These are phyloP conservation scores for Vanderwaltozyma tropicalis DNA, from an alignment of 805 yeast species.

Conservation along the genomic window DNA sequence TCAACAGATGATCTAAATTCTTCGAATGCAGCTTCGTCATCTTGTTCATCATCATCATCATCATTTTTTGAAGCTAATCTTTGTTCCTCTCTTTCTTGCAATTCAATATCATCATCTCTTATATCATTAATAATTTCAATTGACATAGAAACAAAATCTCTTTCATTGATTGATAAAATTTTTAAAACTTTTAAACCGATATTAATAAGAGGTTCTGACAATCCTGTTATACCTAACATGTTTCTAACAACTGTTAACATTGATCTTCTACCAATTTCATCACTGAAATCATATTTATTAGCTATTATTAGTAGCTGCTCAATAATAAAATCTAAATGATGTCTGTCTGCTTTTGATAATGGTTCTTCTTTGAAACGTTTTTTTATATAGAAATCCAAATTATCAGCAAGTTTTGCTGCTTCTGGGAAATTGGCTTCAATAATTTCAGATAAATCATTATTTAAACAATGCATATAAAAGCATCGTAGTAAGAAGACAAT, in stretches of 20 bases:
- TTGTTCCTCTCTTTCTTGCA: conserved; percentile 25
- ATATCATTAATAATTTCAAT: conserved; percentile 82
- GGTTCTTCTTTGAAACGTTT: conserved; percentile 28
- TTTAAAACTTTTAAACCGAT: conserved; percentile 55
- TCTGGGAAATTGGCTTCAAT: conserved; percentile 72
- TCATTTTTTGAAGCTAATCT: conserved; percentile 8
- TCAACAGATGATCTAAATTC: conserved; percentile 40
- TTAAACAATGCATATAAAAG: conserved; percentile 54
- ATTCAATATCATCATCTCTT: conserved; percentile 49
- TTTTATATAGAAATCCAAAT: conserved; percentile 46
- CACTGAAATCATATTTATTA: conserved; percentile 70
- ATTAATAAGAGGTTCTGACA: conserved; percentile 44
- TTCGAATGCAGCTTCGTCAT: conserved; percentile 27
- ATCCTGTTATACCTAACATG: conserved; percentile 45
- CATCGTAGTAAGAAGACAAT: conserved; percentile 61
- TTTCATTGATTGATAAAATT: conserved; percentile 64
- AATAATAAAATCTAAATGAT: conserved; percentile 60
- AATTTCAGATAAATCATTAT: conserved; percentile 39
- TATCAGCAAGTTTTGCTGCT: conserved; percentile 55
- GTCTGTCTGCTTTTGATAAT: conserved; percentile 33
- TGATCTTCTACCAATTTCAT: conserved; percentile 80
- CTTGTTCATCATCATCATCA: conserved; percentile 12
- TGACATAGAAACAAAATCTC: conserved; percentile 74
- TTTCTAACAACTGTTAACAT: conserved; percentile 52
- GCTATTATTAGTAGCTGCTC: conserved; percentile 63